phyloP scores from a whole-genome alignment of 768 basidiomycete species.

The Russula sp. region DNA sequence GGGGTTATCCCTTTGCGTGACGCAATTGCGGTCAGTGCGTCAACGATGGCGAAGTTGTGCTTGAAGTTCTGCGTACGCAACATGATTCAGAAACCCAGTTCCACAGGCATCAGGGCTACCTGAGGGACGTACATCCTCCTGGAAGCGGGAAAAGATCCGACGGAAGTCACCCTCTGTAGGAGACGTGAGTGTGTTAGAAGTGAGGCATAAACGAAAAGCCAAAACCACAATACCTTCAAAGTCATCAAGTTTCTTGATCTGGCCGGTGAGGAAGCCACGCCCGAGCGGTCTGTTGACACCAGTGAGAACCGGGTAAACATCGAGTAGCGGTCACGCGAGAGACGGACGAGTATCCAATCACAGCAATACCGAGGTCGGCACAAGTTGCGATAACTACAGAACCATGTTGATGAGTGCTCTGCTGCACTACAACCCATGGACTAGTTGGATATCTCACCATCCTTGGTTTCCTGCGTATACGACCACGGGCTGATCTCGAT shows the following conservation, averaged over 20 bases:
- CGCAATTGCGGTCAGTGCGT: constrained; percentile 37
- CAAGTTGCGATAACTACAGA: constrained; percentile 45
- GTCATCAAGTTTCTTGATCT: constrained; percentile 37
- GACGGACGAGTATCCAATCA: constrained; percentile 54
- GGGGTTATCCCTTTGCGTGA: constrained; percentile 38
- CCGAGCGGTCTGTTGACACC: constrained; percentile 42
- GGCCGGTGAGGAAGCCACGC: constrained; percentile 47
- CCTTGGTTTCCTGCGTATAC: constrained; percentile 46
- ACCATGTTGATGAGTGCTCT: neutral
- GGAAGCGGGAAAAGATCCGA: constrained; percentile 32
- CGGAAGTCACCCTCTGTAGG: constrained; percentile 36
- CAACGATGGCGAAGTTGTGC: constrained; percentile 40
- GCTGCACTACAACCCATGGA: neutral
- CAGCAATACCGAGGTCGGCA: constrained; percentile 48
- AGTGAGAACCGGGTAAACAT: neutral
- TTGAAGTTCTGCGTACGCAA: constrained; percentile 32
- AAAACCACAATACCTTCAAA: constrained; percentile 26
- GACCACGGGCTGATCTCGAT: constrained; percentile 63
- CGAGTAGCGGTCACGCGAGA: neutral
- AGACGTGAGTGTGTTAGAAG: neutral
- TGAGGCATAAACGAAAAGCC: no score
- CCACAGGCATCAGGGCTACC: constrained; percentile 14
- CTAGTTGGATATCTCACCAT: constrained; percentile 28
- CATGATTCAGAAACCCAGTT: neutral
- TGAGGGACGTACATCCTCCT: constrained; percentile 30